These are phyloP conservation scores for Dactylellina leptospora DNA, from an alignment of 2,329 filamentous ascomycete species.

Conservation along the genomic window DNA sequence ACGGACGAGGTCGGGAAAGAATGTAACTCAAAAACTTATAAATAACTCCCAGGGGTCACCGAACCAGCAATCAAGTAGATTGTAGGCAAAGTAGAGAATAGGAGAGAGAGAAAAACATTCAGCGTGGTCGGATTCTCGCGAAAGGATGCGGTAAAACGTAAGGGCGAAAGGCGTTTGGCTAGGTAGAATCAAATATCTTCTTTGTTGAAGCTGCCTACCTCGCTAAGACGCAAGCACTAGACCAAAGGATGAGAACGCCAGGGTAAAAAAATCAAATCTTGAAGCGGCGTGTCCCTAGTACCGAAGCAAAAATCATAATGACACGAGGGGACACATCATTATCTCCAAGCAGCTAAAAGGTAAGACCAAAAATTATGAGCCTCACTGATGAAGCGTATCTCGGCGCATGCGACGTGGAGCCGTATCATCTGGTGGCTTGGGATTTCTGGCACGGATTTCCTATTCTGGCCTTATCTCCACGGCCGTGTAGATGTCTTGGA, in stretches of 20 bases:
- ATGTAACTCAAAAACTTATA: slow-evolving; percentile 42
- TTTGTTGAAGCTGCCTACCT: slow-evolving; percentile 9
- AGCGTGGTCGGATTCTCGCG: slow-evolving; percentile 14
- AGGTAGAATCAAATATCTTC: not conserved
- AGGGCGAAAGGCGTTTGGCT: slow-evolving; percentile 26
- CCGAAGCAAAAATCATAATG: slow-evolving; percentile 18
- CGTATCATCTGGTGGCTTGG: slow-evolving; percentile 10
- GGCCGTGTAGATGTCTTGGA: no score
- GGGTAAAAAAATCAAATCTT: slow-evolving; percentile 44
- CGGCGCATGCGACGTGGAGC: slow-evolving; percentile 7
- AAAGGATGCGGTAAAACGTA: slow-evolving; percentile 23
- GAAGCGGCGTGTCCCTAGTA: slow-evolving; percentile 15
- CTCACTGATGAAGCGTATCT: slow-evolving; percentile 5
- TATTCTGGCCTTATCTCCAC: slow-evolving; percentile 5
- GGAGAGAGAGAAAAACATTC: not conserved
- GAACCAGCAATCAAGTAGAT: no score
- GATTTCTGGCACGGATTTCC: slow-evolving; percentile 13
- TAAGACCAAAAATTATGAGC: slow-evolving; percentile 14
- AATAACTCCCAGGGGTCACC: slow-evolving; percentile 35
- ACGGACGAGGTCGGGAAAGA: slow-evolving; percentile 12
- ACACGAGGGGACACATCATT: slow-evolving; percentile 15
- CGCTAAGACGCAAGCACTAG: slow-evolving; percentile 27
- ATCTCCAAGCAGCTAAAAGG: slow-evolving; percentile 18
- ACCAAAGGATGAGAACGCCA: not conserved
- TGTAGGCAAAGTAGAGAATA: not conserved